Conservation (phyloP, 75 land plant genomes). For the Sequoia sempervirens region DNA sequence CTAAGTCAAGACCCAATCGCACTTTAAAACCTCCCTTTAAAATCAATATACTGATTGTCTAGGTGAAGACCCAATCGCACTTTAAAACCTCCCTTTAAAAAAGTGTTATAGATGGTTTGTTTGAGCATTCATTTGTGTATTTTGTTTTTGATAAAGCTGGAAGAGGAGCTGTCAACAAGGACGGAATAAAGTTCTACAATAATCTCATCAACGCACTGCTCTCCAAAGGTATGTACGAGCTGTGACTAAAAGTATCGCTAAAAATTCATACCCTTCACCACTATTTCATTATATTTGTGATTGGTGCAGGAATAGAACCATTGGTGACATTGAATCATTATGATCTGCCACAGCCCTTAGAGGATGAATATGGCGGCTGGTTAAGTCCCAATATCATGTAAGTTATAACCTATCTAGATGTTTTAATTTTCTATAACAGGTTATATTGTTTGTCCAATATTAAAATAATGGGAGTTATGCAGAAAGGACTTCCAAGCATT, state of each 20-base stretch:
- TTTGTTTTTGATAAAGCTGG: not conserved
- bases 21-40: too few relatives aligned
- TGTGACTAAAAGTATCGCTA: not conserved
- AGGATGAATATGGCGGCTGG: conserved; percentile 57
- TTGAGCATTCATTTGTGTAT: not conserved
- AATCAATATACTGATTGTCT: too few relatives aligned
- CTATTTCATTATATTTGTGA: not conserved
- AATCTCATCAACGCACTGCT: conserved; percentile 25
- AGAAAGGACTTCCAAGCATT: conserved; percentile 17
- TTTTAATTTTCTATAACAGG: not conserved
- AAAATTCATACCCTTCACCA: too few relatives aligned
- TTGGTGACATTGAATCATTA: conserved; percentile 51
- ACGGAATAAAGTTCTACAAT: conserved; percentile 33
- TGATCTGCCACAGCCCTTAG: conserved; percentile 57
- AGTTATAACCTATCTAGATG: not conserved
- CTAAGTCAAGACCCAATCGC: too few relatives aligned
- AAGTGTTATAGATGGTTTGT: too few relatives aligned
- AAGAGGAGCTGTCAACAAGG: conserved; percentile 21
- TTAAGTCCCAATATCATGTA: conserved; percentile 52
- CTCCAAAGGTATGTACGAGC: conserved; percentile 12
- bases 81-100: too few relatives aligned
- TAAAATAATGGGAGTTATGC: not conserved
- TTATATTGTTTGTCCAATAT: not conserved
- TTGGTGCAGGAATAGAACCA: conserved; percentile 17
- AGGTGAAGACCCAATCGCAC: too few relatives aligned